Base-by-base conservation (phyloP, 805 yeast species). In the Candida incommunis region DNA sequence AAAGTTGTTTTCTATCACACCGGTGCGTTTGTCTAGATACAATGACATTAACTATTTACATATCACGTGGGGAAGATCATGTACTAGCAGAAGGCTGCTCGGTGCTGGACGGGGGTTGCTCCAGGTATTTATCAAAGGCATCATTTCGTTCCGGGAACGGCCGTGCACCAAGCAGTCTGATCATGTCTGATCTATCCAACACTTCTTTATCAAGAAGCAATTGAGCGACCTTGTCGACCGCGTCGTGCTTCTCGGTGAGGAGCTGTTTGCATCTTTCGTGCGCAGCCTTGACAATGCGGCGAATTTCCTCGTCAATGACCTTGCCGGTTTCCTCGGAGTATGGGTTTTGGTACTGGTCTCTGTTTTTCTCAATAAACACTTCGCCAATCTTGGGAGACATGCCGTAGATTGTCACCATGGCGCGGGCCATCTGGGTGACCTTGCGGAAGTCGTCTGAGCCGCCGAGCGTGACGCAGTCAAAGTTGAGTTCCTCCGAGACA, bases 361-460 rank as follows among this genome's bases (percentile, higher is more conserved):
- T 63, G 22, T 54, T 54, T 13, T 61, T 51, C 46, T 74, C 80
- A 48, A 73, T 75, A 25, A 73, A 68, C 24, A 79, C 69, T 56
- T 72, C 74, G 3, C 96, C 96, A 44, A 88, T 69, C 57, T 76
- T 74, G 4, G 75, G 70, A n/a, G 92, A 80, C 94, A 87, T 85
- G 24, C 96, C 96, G 47, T 84, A 72, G 55, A 76, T 78, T 34
- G 86, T 75, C 25, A 88, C 94, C 96, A 88, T 88, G 20, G 80
- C 77, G 53, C 77, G 80, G 2, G 96, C 96, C 75, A 88, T 81
- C 52, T 74, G 77, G 1, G 96, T 87, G 31, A 87, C 84, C 59
- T 88, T 85, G 63, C 85, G 84, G 69, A 88, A 87, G 63, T 88
- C 96, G 61, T 87, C 95, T 40, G 82, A 76, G 0, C 94, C 96